Base-by-base conservation (phyloP, 306 rosid genomes). In the Senna tora region DNA sequence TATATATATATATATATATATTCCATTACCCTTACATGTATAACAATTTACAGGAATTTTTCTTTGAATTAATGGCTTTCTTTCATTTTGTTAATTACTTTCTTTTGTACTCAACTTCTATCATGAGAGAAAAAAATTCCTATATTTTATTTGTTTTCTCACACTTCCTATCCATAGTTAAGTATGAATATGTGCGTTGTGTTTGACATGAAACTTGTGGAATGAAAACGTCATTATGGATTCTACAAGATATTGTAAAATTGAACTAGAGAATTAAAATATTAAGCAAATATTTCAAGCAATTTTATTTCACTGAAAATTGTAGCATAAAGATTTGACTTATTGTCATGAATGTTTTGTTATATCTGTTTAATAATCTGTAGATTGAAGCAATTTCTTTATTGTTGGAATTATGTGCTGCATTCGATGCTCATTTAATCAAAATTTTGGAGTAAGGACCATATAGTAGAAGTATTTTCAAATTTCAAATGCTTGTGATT, bases 1-100 rank as follows among this genome's bases (percentile, higher is more conserved):
- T n/a, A n/a, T n/a, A n/a, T n/a, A n/a, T n/a, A n/a, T n/a, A n/a
- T n/a, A n/a, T n/a, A n/a, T n/a, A 42, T 56, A 46, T 54, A 13
- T 65, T 36, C 64, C 12, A 5, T 0, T 10, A 47, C 16, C n/a
- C n/a, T 11, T 36, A 4, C 67, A 39, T 19, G 72, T 74, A 56
- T 56, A 52, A 9, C 9, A 53, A 19, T 22, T 58, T 77, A 71
- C 80, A 72, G 60, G 30, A 25, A 25, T 25, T 25, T 25, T 1
- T 25, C 30, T 25, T 25, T 25, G 30, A 3, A 25, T 25, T 34
- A 34, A 34, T 34, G 38, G 7, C 38, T 34, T 34, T 4, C 38
- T 34, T 34, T 34, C 38, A 34, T 34, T 34, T 34, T 34, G 38
- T 4, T 34, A 34, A 34, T 5, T 5, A 2, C 7, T 34, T 34